Evolutionary conservation across 176 grass and related monocot species (phyloP).

Genomic region (Saccharum spontaneum): DNA sequence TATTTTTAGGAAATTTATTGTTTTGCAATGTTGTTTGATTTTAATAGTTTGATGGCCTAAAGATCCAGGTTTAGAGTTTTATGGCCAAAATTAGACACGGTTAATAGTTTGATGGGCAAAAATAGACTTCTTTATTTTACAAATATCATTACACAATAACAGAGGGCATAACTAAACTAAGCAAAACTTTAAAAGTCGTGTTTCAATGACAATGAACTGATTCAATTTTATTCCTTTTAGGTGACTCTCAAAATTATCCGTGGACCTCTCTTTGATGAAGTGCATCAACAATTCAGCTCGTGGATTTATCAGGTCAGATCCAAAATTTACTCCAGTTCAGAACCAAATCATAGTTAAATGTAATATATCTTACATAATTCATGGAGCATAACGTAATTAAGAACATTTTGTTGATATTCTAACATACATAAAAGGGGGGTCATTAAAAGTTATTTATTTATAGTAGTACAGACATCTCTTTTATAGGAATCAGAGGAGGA

Average conservation of each 20-base stretch:
- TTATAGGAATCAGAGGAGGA: neutral
- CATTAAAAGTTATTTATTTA: too few relatives aligned
- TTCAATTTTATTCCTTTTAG: conserved; percentile 29
- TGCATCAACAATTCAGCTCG: conserved; percentile 82
- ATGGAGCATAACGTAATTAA: neutral
- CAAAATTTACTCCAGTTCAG: conserved; percentile 1
- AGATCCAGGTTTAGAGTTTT: too few relatives aligned
- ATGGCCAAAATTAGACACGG: too few relatives aligned
- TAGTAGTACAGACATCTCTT: too few relatives aligned
- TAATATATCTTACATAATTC: neutral
- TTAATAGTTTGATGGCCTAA: too few relatives aligned
- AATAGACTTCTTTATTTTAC: too few relatives aligned
- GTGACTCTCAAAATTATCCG: conserved; percentile 60
- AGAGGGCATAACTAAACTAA: too few relatives aligned
- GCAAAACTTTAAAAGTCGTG: neutral
- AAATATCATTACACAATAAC: too few relatives aligned
- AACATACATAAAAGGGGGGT: neutral
- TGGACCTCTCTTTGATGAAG: conserved; percentile 81
- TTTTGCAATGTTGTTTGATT: too few relatives aligned
- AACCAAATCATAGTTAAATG: neutral
- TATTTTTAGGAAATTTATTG: too few relatives aligned
- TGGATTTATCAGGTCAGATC: conserved; percentile 85
- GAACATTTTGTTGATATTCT: neutral
- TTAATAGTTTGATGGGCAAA: too few relatives aligned
- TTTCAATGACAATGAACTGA: neutral